Conservation (phyloP, 768 basidiomycete genomes). For the Mrakia frigida region DNA sequence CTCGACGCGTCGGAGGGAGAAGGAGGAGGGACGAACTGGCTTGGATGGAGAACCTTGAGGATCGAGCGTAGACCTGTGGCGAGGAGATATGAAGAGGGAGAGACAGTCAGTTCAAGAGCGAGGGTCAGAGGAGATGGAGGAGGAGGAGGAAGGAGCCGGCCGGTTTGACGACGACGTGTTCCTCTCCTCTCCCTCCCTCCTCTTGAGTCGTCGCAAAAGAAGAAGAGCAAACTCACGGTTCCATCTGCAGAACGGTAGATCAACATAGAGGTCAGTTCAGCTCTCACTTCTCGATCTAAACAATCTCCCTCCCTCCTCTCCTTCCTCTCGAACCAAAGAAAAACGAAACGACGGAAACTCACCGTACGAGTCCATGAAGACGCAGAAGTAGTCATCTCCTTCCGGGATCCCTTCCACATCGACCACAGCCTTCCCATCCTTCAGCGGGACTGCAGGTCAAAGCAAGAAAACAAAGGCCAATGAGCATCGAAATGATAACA, state of each 20-base stretch:
- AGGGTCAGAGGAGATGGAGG: not conserved
- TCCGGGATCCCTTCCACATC: conserved; percentile 29
- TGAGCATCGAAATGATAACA: not conserved
- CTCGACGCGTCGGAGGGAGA: not conserved
- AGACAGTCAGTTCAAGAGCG: not conserved
- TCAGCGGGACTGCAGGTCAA: conserved; percentile 19
- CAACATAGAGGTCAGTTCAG: too few relatives aligned
- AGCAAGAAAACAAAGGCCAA: not conserved
- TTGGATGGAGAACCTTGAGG: conserved; percentile 31
- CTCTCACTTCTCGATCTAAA: too few relatives aligned
- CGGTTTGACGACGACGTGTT: not conserved
- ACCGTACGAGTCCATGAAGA: conserved; percentile 33
- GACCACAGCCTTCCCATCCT: conserved; percentile 19
- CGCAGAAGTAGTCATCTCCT: conserved; percentile 31
- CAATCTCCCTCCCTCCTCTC: too few relatives aligned
- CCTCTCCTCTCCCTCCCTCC: not conserved
- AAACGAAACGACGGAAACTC: not conserved
- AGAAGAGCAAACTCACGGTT: too few relatives aligned
- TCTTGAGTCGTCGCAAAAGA: not conserved
- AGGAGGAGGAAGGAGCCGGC: not conserved
- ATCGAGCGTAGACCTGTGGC: conserved; percentile 25
- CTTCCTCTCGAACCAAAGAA: not conserved
- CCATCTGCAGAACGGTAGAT: too few relatives aligned
- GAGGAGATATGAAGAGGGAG: not conserved
- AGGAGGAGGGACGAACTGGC: conserved; percentile 15